phyloP scores from a whole-genome alignment of 306 rosid species.

The Cicer pinnatifidum region DNA sequence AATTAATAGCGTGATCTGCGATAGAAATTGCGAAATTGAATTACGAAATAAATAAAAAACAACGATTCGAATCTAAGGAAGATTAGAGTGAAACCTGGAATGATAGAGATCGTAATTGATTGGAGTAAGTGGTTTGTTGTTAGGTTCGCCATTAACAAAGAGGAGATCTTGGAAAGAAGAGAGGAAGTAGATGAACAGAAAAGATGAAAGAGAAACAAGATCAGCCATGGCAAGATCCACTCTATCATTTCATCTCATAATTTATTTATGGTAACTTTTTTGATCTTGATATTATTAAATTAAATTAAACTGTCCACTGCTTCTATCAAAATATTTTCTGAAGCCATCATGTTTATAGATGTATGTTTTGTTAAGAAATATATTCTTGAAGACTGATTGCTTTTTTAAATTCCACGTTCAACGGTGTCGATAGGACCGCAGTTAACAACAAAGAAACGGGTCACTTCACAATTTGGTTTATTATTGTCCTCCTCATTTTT shows the following conservation, averaged over 20 bases:
- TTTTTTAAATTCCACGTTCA: slow-evolving; percentile 52
- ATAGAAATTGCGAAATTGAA: slow-evolving; percentile 33
- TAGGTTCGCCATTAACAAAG: slow-evolving; percentile 50
- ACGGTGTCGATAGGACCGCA: slow-evolving; percentile 55
- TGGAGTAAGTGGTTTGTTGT: slow-evolving; percentile 47
- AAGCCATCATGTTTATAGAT: too few species aligned
- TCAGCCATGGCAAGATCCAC: slow-evolving; percentile 67
- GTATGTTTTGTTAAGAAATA: too few species aligned
- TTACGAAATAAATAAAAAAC: slow-evolving; percentile 20
- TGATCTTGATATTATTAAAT: not conserved
- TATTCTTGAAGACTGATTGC: not conserved
- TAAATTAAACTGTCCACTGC: not conserved
- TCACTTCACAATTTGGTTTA: not conserved
- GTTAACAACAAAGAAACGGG: not conserved
- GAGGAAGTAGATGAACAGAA: slow-evolving; percentile 46
- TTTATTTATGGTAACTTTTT: slow-evolving; percentile 19
- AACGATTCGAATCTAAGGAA: slow-evolving; percentile 4
- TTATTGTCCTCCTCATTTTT: not conserved
- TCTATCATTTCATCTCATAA: slow-evolving; percentile 23
- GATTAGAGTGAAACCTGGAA: slow-evolving; percentile 61
- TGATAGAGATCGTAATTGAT: slow-evolving; percentile 89
- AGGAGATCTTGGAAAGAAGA: slow-evolving; percentile 51
- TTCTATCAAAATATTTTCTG: not conserved
- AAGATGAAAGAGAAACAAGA: slow-evolving; percentile 49
- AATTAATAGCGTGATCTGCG: slow-evolving; percentile 27